Conservation (phyloP, 148 eudicot genomes). For the Rhododendron ovatum region DNA sequence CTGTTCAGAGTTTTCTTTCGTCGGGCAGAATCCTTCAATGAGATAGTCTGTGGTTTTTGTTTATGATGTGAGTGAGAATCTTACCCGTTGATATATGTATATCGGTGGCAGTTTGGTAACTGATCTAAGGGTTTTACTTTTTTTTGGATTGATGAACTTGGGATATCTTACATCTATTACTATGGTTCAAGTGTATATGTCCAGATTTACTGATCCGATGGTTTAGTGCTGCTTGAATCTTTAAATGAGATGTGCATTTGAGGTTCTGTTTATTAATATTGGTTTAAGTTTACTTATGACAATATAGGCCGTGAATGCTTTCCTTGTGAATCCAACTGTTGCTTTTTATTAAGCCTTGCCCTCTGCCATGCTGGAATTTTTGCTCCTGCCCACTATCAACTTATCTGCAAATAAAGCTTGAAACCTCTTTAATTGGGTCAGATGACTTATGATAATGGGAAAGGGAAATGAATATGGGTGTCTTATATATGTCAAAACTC, state of each 20-base stretch:
- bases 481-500: not conserved
- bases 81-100: not conserved
- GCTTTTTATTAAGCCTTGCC: not conserved
- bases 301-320: not conserved
- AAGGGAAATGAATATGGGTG: not conserved
- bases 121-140: not conserved
- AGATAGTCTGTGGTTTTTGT: not conserved
- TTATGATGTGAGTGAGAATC: not conserved
- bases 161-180: not conserved
- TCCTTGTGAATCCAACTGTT: not conserved
- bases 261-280: not conserved
- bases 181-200: not conserved
- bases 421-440: not conserved
- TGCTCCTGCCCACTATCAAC: not conserved
- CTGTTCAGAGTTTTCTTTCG: not conserved
- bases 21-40: not conserved
- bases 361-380: not conserved
- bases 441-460: not conserved
- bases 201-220: not conserved
- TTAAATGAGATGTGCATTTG: not conserved
- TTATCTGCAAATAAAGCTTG: not conserved
- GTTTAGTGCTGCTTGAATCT: slow-evolving; percentile 1
- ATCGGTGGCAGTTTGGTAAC: not conserved
- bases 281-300: not conserved
- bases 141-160: not conserved